phyloP scores from a whole-genome alignment of 192 early-diverging fungal species.

The Entomortierella parvispora region DNA sequence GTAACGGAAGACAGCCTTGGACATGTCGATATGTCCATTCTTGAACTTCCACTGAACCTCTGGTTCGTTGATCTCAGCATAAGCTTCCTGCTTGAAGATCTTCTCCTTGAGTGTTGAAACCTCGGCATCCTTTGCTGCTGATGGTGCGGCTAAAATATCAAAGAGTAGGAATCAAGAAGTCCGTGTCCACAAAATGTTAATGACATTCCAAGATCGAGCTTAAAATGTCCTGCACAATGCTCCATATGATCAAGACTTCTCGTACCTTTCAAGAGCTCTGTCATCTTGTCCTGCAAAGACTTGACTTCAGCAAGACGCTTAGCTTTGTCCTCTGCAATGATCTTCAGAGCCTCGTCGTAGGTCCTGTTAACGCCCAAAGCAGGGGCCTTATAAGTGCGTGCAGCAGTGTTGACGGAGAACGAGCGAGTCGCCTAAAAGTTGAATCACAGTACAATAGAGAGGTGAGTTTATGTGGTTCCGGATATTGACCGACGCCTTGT shows the following conservation, averaged over 20 bases:
- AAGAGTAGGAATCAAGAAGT: background rate
- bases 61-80: conserved; percentile 74
- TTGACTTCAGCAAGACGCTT: conserved; percentile 58
- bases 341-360: conserved; percentile 80
- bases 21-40: conserved; percentile 71
- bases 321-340: conserved; percentile 69
- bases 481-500: background rate
- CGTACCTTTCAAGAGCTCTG: conserved; percentile 51
- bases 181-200: no score
- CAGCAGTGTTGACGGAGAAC: conserved; percentile 29
- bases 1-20: conserved; percentile 74
- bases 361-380: conserved; percentile 70
- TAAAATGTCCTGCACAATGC: no score
- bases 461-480: background rate
- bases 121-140: conserved; percentile 46
- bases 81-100: conserved; percentile 66
- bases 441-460: background rate
- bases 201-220: no score
- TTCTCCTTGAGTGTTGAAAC: conserved; percentile 61
- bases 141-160: conserved; percentile 28
- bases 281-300: conserved; percentile 52
- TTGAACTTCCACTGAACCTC: conserved; percentile 75
- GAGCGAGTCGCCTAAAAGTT: conserved; percentile 25
- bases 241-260: no score
- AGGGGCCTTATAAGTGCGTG: conserved; percentile 58